Evolutionary conservation across 139 green algal species (phyloP), one percentile per base, ranked within the genome.

Genomic region (Pseudopediastrum boryanum): DNA sequence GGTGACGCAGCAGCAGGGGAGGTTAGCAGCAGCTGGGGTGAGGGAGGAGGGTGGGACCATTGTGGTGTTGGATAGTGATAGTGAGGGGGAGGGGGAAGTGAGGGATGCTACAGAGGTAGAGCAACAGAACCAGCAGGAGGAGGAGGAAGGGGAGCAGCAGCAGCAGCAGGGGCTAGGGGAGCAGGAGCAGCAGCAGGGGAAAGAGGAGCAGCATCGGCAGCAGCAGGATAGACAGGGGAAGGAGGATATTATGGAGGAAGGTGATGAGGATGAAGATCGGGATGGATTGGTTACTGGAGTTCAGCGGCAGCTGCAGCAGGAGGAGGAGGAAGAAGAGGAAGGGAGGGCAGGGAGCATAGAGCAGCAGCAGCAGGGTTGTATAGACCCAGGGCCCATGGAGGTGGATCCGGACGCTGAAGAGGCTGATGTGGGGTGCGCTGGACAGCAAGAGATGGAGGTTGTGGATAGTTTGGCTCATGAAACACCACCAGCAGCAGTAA

Each of bases 291-390:
- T 25, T 54, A 38, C 36, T 54, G 43, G 16, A 12, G 56, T 13
- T 66, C 29, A 19, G 13, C 13, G 35, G 56, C 13, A 66, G 13
- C 2, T 66, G 56, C 13, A 41, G 56, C 56, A 27, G 19, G 16
- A 19, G 35, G 56, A 3, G 19, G 56, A 66, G 56, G 16, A 12
- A 31, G 16, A 27, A 41, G 29, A 12, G 35, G 56, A 19, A 27
- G 56, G 29, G 35, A 36, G n/a, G n/a, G n/a, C n/a, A n/a, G n/a
- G n/a, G n/a, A n/a, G n/a, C n/a, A 19, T 56, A 41, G 39, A 71
- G 64, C 66, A 74, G 38, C 66, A 74, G 66, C 66, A 74, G 42
- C 66, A 39, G 35, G 62, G n/a, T n/a, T n/a, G n/a, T n/a, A n/a
- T n/a, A n/a, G n/a, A n/a, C 9, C 31, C 46, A 16, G 46, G 8